Conservation (phyloP, 2,329 filamentous ascomycete species). For the Aspergillus awamori region DNA sequence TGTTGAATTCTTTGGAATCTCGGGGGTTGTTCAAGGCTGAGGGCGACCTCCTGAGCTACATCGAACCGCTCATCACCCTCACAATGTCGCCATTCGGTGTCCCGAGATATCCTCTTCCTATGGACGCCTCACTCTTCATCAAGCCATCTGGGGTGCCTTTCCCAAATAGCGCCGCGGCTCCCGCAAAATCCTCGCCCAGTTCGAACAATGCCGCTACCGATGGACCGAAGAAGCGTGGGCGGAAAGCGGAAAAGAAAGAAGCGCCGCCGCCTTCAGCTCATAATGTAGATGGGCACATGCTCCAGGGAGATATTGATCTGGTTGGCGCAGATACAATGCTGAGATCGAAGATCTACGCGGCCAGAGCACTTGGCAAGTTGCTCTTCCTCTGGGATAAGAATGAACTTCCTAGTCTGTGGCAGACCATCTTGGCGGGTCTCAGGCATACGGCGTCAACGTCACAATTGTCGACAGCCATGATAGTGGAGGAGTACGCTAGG, state of each 20-base stretch:
- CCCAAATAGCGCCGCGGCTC: conserved; percentile 49
- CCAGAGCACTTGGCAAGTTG: conserved; percentile 80
- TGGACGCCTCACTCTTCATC: conserved; percentile 87
- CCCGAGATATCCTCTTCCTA: conserved; percentile 84
- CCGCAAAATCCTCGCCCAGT: conserved; percentile 47
- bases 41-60: conserved; percentile 71
- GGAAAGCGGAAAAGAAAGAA: conserved; percentile 82
- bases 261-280: conserved; percentile 72
- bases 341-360: conserved; percentile 83
- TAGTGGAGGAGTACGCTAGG: conserved; percentile 86
- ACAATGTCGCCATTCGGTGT: conserved; percentile 91
- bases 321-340: conserved; percentile 88
- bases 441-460: conserved; percentile 78
- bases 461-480: conserved; percentile 78
- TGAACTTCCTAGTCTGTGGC: conserved; percentile 54
- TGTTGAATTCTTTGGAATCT: conserved; percentile 68
- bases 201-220: conserved; percentile 55
- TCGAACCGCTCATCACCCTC: conserved; percentile 80
- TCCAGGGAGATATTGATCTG: conserved; percentile 93
- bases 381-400: conserved; percentile 74
- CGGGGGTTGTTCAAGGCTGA: conserved; percentile 67
- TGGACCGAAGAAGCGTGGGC: conserved; percentile 72
- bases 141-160: conserved; percentile 90
- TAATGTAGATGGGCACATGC: conserved; percentile 97
- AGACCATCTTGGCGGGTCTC: conserved; percentile 71